These are phyloP conservation scores for Fusarium longipes DNA, from an alignment of 2,329 filamentous ascomycete genomes.

Conservation along the genomic window DNA sequence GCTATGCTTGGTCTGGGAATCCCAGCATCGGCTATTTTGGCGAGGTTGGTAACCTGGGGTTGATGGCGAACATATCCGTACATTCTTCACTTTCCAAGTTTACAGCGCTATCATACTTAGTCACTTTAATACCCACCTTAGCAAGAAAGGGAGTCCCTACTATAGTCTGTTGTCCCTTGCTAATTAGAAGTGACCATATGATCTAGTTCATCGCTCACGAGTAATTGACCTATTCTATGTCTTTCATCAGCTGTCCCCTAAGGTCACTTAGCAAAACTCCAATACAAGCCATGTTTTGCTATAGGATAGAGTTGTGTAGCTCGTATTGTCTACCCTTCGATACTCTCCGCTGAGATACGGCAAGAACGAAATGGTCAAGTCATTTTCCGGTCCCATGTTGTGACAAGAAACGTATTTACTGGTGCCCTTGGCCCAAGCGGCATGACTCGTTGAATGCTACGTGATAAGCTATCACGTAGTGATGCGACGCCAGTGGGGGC, in stretches of 20 bases:
- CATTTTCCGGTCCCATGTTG: conserved; percentile 6
- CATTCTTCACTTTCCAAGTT: neutral
- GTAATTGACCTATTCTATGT: conserved; percentile 3
- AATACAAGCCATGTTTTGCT: neutral
- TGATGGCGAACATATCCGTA: neutral
- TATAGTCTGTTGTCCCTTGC: neutral
- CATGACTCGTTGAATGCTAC: conserved; percentile 29
- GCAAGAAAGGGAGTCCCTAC: conserved; percentile 34
- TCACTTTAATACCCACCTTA: neutral
- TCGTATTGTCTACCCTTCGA: neutral
- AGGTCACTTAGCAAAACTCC: conserved; percentile 12
- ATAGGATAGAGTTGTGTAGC: neutral
- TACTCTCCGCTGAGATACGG: neutral
- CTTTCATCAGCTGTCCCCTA: conserved; percentile 12
- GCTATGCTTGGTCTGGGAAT: neutral
- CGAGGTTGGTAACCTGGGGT: neutral
- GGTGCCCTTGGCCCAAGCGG: conserved; percentile 19
- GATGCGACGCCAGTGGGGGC: conserved; percentile 4
- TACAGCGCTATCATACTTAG: neutral
- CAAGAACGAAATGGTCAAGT: conserved; percentile 1
- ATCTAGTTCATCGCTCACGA: neutral
- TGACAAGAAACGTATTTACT: conserved; percentile 3
- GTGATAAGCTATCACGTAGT: conserved; percentile 30
- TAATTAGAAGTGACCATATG: neutral
- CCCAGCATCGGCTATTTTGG: neutral